Conservation (phyloP, 225 moss, liverwort and hornwort species). For the Asterella californica region DNA sequence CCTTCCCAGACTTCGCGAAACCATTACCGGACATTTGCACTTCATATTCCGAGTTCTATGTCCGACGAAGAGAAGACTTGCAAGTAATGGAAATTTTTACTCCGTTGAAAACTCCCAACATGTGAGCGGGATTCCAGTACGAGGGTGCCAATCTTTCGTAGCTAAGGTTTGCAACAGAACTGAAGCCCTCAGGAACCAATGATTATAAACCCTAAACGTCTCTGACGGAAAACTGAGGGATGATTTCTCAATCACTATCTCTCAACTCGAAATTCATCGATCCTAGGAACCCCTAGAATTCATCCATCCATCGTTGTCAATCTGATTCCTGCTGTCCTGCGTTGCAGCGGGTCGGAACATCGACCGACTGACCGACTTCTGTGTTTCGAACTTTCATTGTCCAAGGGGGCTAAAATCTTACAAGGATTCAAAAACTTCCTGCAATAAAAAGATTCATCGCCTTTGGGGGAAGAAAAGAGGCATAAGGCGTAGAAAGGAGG, state of each 20-base stretch:
- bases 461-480: not conserved
- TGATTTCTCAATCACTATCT: not conserved
- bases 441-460: not conserved
- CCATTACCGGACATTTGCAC: not conserved
- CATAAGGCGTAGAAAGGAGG: not conserved
- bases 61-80: not conserved
- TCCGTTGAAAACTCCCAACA: not conserved
- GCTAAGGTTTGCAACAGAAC: not conserved
- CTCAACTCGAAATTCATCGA: not conserved
- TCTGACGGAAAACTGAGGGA: not conserved
- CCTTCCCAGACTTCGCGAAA: not conserved
- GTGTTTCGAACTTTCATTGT: not conserved
- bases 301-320: not conserved
- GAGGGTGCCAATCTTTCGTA: not conserved
- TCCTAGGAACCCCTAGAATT: not conserved
- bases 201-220: conserved; percentile 12
- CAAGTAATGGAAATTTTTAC: not conserved
- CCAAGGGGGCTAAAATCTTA: not conserved
- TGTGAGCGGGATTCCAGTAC: not conserved
- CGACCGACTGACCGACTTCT: not conserved
- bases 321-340: not conserved
- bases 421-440: not conserved
- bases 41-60: not conserved
- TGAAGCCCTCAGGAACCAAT: not conserved
- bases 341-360: not conserved